phyloP scores from a whole-genome alignment of 768 basidiomycete species.

The Imleria badia region DNA sequence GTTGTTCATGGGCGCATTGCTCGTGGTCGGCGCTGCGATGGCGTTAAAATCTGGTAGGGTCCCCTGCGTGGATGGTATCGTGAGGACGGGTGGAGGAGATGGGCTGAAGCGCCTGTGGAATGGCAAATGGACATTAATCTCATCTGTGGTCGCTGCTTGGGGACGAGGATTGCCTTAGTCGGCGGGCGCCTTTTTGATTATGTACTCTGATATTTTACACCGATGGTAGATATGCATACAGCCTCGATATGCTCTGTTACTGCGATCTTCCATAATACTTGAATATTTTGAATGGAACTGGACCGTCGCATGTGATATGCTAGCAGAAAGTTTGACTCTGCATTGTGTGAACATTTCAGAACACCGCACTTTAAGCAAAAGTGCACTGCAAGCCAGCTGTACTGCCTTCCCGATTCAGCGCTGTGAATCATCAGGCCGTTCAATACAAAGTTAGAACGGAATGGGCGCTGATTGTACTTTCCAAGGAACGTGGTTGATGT shows the following conservation, averaged over 20 bases:
- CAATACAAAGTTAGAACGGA: no score
- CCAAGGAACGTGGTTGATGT: no score
- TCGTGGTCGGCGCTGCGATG: conserved; percentile 70
- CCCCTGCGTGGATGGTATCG: conserved; percentile 14
- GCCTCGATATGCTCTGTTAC: not conserved
- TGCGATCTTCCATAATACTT: not conserved
- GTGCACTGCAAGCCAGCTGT: no score
- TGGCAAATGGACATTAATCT: conserved; percentile 20
- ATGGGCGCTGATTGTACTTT: not conserved
- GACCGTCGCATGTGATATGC: no score
- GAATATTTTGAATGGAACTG: not conserved
- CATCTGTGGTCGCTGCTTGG: conserved; percentile 28
- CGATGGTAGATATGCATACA: not conserved
- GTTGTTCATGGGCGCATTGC: conserved; percentile 62
- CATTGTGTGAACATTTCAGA: no score
- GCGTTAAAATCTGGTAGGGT: conserved; percentile 35
- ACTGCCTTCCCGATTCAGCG: no score
- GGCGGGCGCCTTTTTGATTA: not conserved
- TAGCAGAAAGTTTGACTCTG: no score
- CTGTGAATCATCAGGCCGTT: no score
- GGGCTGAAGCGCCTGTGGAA: conserved; percentile 26
- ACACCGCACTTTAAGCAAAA: no score
- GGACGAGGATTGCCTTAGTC: conserved; percentile 26
- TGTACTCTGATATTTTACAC: not conserved
- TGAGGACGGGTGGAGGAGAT: conserved; percentile 14